Conservation (phyloP, 345 rosid species). For the Citrus australasica region DNA sequence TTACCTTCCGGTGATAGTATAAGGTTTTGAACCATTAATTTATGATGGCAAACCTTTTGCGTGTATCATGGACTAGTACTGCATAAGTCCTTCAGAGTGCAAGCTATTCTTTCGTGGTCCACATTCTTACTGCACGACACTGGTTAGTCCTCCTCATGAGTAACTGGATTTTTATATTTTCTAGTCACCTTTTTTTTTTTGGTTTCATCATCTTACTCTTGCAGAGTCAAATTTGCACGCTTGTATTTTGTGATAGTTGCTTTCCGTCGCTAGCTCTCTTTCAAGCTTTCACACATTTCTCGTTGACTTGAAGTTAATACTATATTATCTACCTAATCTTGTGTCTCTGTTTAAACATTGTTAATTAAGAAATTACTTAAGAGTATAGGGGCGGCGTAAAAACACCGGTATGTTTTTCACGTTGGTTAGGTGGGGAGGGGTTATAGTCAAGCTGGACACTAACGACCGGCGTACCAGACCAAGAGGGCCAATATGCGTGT, state of each 20-base stretch:
- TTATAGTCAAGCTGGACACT: too few species aligned
- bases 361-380: too few species aligned
- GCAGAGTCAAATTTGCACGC: not conserved
- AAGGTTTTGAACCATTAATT: not conserved
- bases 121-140: not conserved
- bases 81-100: not conserved
- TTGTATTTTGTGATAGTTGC: not conserved
- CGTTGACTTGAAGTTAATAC: not conserved
- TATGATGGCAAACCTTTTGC: not conserved
- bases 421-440: too few species aligned
- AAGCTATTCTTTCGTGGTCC: not conserved
- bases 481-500: too few species aligned
- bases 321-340: not conserved
- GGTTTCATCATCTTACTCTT: not conserved
- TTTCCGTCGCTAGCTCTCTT: not conserved
- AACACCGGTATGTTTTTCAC: too few species aligned
- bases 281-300: not conserved
- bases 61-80: not conserved
- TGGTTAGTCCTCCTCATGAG: not conserved
- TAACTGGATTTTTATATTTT: not conserved
- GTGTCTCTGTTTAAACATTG: too few species aligned
- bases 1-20: not conserved
- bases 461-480: too few species aligned
- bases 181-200: fast-evolving
- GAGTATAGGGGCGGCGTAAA: not conserved